A percentile compares a stretch with the other conserved stretches of the same genome.
phyloP scores from a whole-genome alignment of 345 rosid genomes.

The Lumnitzera littorea region DNA sequence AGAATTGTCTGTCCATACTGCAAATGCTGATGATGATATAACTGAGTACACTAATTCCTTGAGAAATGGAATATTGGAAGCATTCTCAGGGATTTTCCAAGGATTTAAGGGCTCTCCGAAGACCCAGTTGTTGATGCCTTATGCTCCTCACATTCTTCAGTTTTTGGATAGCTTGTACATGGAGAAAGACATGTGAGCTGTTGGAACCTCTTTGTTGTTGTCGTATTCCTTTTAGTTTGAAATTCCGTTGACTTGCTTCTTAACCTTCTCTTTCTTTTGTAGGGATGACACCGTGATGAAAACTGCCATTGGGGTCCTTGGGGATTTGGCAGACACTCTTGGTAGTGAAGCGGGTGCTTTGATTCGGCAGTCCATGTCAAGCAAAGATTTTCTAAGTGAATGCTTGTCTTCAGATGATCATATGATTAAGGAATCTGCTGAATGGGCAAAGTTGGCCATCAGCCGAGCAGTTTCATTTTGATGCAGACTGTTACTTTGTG shows the following conservation, averaged over 20 bases:
- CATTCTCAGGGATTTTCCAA: constrained; percentile 91
- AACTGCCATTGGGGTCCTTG: constrained; percentile 90
- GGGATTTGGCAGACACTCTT: constrained; percentile 86
- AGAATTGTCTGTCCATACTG: constrained; percentile 62
- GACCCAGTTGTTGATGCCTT: constrained; percentile 76
- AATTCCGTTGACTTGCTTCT: constrained; percentile 3
- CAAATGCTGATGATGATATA: constrained; percentile 65
- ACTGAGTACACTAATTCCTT: constrained; percentile 82
- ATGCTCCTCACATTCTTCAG: constrained; percentile 74
- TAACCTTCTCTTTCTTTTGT: neutral
- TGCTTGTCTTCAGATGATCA: constrained; percentile 47
- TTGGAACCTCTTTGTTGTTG: neutral
- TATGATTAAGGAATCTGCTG: constrained; percentile 60
- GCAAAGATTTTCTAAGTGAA: constrained; percentile 45
- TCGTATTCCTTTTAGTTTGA: neutral
- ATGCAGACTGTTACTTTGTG: constrained; percentile 26
- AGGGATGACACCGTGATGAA: constrained; percentile 87
- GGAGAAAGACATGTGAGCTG: constrained; percentile 56
- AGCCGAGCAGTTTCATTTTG: constrained; percentile 44
- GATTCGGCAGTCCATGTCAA: constrained; percentile 48
- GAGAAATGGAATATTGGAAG: constrained; percentile 80
- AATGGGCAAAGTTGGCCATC: constrained; percentile 61
- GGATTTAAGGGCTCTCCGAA: constrained; percentile 67
- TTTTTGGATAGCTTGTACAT: constrained; percentile 65
- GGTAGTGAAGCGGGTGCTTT: constrained; percentile 54